These are phyloP conservation scores for Skeletonema tropicum DNA, from an alignment of 108 stramenopile species.

Conservation along the genomic window DNA sequence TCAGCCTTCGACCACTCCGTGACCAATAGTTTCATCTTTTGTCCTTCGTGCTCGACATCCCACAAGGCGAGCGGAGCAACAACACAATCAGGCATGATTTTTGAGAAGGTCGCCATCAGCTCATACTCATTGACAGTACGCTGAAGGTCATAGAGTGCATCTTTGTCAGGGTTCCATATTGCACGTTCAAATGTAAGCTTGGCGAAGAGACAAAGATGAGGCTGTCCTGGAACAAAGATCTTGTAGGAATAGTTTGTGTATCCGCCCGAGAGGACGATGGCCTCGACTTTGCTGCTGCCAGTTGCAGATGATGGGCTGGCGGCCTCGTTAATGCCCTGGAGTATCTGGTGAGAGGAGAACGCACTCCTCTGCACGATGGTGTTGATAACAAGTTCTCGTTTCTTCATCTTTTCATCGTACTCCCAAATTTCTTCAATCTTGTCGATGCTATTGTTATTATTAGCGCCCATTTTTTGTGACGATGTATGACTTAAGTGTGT, in stretches of 20 bases:
- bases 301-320: conserved; percentile 2
- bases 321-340: conserved; percentile 11
- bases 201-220: conserved; percentile 35
- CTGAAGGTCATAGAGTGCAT: conserved; percentile 23
- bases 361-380: conserved; percentile 10
- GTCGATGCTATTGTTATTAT: not conserved
- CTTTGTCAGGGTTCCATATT: conserved; percentile 40
- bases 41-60: conserved; percentile 39
- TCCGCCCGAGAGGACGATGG: conserved; percentile 32
- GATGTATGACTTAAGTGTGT: too few relatives aligned
- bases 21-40: conserved; percentile 55
- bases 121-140: conserved; percentile 40
- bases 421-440: not conserved
- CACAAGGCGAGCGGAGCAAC: conserved; percentile 35
- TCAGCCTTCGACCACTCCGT: conserved; percentile 55
- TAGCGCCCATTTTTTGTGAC: not conserved
- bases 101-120: conserved; percentile 36
- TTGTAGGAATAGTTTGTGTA: conserved; percentile 44
- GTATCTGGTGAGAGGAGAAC: conserved; percentile 21
- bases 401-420: conserved; percentile 15
- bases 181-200: conserved; percentile 45
- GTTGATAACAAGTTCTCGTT: conserved; percentile 15
- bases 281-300: conserved; percentile 19
- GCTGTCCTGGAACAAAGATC: conserved; percentile 21
- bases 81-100: conserved; percentile 13